Evolutionary conservation across 192 early-diverging fungal species (phyloP).

Genomic region (Lobosporangium transversale): DNA sequence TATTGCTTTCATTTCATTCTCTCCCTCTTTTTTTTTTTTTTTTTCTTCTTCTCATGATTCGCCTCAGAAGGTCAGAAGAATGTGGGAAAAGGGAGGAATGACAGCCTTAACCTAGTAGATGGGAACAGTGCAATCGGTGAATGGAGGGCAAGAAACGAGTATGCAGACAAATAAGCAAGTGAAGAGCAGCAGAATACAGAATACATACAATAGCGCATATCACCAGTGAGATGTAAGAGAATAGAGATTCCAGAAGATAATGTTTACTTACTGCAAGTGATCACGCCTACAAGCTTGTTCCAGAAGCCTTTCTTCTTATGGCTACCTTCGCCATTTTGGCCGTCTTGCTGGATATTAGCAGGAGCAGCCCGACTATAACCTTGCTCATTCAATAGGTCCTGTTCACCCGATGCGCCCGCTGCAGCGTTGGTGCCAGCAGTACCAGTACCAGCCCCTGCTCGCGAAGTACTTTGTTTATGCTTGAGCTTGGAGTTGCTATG

Average conservation of each 20-base stretch:
- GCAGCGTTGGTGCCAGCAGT: neutral
- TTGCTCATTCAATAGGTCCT: constrained; percentile 40
- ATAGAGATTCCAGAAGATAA: neutral
- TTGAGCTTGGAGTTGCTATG: constrained; percentile 49
- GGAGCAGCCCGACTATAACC: constrained; percentile 43
- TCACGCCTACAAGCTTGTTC: constrained; percentile 57
- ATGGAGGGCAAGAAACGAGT: no score
- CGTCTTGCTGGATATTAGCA: constrained; percentile 10
- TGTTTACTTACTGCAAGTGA: constrained; percentile 56
- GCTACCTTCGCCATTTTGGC: constrained; percentile 30
- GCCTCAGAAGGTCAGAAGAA: neutral
- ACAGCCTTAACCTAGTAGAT: constrained; percentile 4
- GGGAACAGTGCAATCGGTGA: no score
- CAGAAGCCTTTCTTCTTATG: constrained; percentile 55
- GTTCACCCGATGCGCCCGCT: constrained; percentile 9
- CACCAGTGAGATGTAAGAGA: constrained; percentile 2
- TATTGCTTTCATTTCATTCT: neutral
- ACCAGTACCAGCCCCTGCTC: neutral
- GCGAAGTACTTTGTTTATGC: constrained; percentile 33
- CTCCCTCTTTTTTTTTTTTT: constrained; percentile 3
- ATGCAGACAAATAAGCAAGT: neutral
- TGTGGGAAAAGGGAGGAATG: neutral
- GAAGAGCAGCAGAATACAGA: neutral
- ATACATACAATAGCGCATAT: neutral
- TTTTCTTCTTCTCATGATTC: neutral